Evolutionary conservation across 2,329 filamentous ascomycete genomes (phyloP).

Genomic region (Trichoderma sp.): DNA sequence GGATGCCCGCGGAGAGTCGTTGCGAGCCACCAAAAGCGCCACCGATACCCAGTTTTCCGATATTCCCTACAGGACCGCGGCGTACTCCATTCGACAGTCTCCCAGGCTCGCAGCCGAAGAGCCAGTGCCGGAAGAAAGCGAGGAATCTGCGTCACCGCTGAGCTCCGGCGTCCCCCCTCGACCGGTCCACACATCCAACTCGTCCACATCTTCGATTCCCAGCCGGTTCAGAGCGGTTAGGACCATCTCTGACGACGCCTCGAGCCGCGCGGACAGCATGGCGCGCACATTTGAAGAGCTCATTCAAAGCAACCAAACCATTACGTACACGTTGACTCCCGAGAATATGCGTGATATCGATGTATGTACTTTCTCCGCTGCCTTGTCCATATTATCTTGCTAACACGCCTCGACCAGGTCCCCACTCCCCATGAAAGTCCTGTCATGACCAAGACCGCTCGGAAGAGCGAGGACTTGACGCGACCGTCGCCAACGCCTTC

Average conservation of each 20-base stretch:
- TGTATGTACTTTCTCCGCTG: constrained; percentile 49
- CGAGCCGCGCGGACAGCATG: constrained; percentile 57
- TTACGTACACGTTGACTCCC: constrained; percentile 80
- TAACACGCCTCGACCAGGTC: constrained; percentile 38
- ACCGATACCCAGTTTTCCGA: constrained; percentile 41
- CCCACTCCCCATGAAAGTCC: constrained; percentile 49
- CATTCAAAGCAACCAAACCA: constrained; percentile 79
- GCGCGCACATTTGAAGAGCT: constrained; percentile 74
- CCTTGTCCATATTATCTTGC: constrained; percentile 5
- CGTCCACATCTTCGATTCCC: constrained; percentile 48
- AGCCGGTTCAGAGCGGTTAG: constrained; percentile 55
- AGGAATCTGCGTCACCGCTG: constrained; percentile 35
- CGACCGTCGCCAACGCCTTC: constrained; percentile 43
- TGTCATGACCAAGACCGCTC: constrained; percentile 44
- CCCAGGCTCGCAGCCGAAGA: constrained; percentile 46
- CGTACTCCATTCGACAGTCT: constrained; percentile 33
- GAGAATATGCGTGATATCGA: constrained; percentile 77
- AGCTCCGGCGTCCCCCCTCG: constrained; percentile 38
- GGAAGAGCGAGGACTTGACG: constrained; percentile 51
- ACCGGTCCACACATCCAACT: constrained; percentile 53
- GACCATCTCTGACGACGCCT: constrained; percentile 57
- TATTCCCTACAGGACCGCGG: constrained; percentile 39
- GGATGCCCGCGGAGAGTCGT: constrained; percentile 42
- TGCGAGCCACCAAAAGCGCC: constrained; percentile 39
- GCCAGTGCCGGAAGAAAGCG: constrained; percentile 40